A percentile compares a stretch with the other conserved stretches of the same genome.
Conservation (phyloP, 306 rosid species). For the Quercus berberidifolia region DNA sequence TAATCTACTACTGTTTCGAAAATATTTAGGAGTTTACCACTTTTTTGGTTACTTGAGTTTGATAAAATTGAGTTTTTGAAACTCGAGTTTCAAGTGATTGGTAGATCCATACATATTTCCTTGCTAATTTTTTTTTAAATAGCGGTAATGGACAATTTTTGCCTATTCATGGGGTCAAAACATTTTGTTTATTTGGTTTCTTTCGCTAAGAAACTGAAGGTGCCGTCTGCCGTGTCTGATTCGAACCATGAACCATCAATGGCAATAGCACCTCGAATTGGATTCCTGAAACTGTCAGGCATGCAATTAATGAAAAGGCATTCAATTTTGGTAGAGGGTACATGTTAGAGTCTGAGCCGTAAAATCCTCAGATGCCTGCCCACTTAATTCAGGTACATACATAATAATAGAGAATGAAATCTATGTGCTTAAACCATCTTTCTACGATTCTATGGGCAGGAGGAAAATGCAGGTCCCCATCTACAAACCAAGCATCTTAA, state of each 20-base stretch:
- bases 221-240: conserved; percentile 10
- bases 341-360: background rate
- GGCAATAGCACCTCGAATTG: background rate
- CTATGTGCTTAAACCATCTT: background rate
- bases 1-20: too few species aligned
- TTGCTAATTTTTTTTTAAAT: too few species aligned
- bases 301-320: background rate
- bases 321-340: background rate
- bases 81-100: too few species aligned
- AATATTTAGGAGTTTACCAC: too few species aligned
- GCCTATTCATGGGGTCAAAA: background rate
- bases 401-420: background rate
- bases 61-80: too few species aligned
- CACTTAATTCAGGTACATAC: background rate
- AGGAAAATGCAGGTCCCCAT: conserved; percentile 6
- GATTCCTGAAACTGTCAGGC: conserved; percentile 7
- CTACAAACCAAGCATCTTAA: background rate
- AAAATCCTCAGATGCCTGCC: background rate
- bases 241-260: background rate
- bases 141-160: too few species aligned
- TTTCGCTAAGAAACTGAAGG: background rate
- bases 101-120: too few species aligned
- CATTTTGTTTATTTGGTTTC: background rate
- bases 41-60: too few species aligned
- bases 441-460: background rate